phyloP scores from a whole-genome alignment of 2,329 filamentous ascomycete species.

The Alternaria infectoria region DNA sequence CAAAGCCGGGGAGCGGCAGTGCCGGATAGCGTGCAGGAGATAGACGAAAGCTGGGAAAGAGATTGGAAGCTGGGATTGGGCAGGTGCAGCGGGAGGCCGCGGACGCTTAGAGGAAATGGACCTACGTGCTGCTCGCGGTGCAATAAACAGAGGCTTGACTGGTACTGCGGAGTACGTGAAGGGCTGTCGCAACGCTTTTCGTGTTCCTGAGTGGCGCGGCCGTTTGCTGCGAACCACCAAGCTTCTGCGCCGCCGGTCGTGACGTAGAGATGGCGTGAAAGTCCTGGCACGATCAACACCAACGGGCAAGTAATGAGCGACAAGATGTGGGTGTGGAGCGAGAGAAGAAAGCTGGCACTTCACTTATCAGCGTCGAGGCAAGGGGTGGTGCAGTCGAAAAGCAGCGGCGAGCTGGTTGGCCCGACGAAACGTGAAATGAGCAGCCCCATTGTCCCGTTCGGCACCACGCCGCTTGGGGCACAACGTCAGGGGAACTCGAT shows the following conservation, averaged over 20 bases:
- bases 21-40: slow-evolving; percentile 31
- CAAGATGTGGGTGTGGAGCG: slow-evolving; percentile 9
- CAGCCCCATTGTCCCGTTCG: slow-evolving; percentile 13
- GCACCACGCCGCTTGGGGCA: slow-evolving; percentile 15
- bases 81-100: slow-evolving; percentile 22
- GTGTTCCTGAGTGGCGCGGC: slow-evolving; percentile 13
- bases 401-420: slow-evolving; percentile 21
- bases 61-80: neutral
- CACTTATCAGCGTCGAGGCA: slow-evolving; percentile 14
- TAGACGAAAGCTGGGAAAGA: neutral
- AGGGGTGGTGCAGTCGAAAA: slow-evolving; percentile 4
- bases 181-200: slow-evolving; percentile 11
- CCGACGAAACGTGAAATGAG: slow-evolving; percentile 39
- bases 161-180: neutral
- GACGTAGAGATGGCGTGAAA: neutral
- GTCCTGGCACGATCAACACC: neutral
- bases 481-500: slow-evolving; percentile 18
- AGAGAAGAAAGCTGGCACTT: slow-evolving; percentile 4
- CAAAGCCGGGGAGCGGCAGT: slow-evolving; percentile 21
- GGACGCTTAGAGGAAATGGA: slow-evolving; percentile 21
- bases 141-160: neutral
- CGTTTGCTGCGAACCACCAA: neutral
- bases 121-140: slow-evolving; percentile 18
- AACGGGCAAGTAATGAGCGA: slow-evolving; percentile 7
- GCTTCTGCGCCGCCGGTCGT: neutral